phyloP scores from a whole-genome alignment of 176 grass and related monocot species.

The Poa annua region DNA sequence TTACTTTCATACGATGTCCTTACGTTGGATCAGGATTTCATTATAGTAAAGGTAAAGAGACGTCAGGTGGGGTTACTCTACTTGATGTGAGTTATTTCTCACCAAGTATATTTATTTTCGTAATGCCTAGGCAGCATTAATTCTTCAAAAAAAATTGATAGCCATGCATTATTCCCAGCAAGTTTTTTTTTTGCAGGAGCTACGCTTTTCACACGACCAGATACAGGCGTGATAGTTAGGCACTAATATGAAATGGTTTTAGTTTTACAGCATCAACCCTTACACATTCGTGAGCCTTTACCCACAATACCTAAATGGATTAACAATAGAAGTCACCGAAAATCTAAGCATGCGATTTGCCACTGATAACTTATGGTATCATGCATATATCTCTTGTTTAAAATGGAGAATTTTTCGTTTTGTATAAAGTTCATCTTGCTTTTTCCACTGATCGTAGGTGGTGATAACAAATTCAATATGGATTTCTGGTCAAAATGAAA shows the following conservation, averaged over 20 bases:
- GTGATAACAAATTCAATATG: neutral
- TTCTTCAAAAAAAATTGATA: neutral
- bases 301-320: slow-evolving; percentile 3
- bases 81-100: neutral
- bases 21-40: neutral
- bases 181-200: neutral
- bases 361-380: slow-evolving; percentile 6
- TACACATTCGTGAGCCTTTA: neutral
- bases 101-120: neutral
- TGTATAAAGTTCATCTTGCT: neutral
- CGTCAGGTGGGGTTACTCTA: neutral
- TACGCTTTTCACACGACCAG: neutral
- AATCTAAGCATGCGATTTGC: neutral
- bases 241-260: slow-evolving; percentile 18
- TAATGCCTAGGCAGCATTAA: neutral
- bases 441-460: neutral
- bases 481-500: neutral
- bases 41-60: neutral
- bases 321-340: neutral
- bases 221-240: neutral
- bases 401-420: slow-evolving; percentile 8
- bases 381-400: slow-evolving; percentile 3
- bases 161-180: neutral
- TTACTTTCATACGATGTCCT: neutral
- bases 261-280: neutral